Evolutionary conservation across 2,329 filamentous ascomycete species (phyloP).

Genomic region (Trichoderma brevicompactum): DNA sequence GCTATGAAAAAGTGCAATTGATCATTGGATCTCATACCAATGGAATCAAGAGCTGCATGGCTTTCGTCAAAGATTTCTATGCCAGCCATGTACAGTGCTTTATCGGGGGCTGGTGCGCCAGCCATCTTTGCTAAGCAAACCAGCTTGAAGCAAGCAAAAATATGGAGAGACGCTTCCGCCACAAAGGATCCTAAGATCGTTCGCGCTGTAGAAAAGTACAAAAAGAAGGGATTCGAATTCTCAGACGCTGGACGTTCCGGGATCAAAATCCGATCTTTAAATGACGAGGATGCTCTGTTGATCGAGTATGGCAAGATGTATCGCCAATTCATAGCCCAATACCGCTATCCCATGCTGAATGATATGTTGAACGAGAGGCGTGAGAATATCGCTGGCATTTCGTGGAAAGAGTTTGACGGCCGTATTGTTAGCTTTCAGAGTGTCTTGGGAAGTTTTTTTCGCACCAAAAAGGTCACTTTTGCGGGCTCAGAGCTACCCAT

Average conservation of each 20-base stretch:
- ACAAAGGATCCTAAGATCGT: not conserved
- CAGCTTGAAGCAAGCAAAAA: conserved; percentile 13
- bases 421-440: conserved; percentile 23
- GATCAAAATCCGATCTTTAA: conserved; percentile 12
- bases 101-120: conserved; percentile 27
- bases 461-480: no score
- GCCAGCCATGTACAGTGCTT: conserved; percentile 29
- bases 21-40: conserved; percentile 18
- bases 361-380: conserved; percentile 17
- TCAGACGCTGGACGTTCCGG: not conserved
- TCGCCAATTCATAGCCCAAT: conserved; percentile 13
- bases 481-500: no score
- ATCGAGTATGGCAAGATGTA: conserved; percentile 25
- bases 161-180: conserved; percentile 9
- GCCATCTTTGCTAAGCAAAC: conserved; percentile 27
- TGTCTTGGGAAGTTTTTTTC: no score
- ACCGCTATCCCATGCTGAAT: conserved; percentile 19
- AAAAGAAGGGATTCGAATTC: conserved; percentile 22
- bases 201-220: conserved; percentile 19
- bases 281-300: conserved; percentile 15
- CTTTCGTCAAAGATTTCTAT: conserved; percentile 28
- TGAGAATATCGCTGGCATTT: conserved; percentile 21
- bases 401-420: conserved; percentile 25
- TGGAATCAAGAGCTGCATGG: conserved; percentile 25
- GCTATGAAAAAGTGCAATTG: conserved; percentile 22